Conservation (phyloP, 139 green algal species). For the Closterium sp. region DNA sequence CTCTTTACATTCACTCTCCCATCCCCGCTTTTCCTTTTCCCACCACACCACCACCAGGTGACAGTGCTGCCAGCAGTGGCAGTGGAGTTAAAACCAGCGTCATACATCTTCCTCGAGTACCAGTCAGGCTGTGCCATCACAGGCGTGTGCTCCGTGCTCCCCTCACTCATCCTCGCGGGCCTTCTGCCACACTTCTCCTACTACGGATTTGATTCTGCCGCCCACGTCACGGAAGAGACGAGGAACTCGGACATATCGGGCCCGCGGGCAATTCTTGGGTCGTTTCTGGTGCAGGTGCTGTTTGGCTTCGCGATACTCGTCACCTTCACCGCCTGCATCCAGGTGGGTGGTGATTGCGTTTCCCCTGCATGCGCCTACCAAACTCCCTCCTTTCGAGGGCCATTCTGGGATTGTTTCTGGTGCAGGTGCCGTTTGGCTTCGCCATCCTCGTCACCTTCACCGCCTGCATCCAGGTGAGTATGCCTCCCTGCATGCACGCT, state of each 20-base stretch:
- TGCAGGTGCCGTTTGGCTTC: slow-evolving; percentile 5
- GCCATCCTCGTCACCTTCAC: slow-evolving; percentile 11
- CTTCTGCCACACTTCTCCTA: slow-evolving; percentile 13
- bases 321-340: slow-evolving; percentile 27
- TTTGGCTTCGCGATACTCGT: slow-evolving; percentile 5
- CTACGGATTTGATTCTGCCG: slow-evolving; percentile 19
- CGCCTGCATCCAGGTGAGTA: slow-evolving; percentile 21
- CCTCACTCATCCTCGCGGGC: slow-evolving; percentile 12
- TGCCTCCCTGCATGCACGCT: neutral
- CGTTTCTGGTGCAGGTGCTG: neutral
- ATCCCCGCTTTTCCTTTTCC: too few relatives aligned
- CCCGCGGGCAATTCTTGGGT: too few relatives aligned
- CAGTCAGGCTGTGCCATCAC: neutral
- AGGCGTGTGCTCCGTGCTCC: neutral
- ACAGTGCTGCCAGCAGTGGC: neutral
- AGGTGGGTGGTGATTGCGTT: neutral
- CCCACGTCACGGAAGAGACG: slow-evolving; percentile 29
- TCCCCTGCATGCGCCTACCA: neutral
- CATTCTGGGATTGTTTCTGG: slow-evolving; percentile 3
- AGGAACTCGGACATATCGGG: neutral
- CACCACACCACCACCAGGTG: too few relatives aligned
- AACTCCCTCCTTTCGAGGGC: too few relatives aligned
- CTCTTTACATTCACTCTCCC: too few relatives aligned
- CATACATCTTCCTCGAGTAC: slow-evolving; percentile 1
- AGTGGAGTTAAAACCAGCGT: neutral